Base-by-base conservation (phyloP, 208 protist genomes). In the Trypanosoma melophagium region DNA sequence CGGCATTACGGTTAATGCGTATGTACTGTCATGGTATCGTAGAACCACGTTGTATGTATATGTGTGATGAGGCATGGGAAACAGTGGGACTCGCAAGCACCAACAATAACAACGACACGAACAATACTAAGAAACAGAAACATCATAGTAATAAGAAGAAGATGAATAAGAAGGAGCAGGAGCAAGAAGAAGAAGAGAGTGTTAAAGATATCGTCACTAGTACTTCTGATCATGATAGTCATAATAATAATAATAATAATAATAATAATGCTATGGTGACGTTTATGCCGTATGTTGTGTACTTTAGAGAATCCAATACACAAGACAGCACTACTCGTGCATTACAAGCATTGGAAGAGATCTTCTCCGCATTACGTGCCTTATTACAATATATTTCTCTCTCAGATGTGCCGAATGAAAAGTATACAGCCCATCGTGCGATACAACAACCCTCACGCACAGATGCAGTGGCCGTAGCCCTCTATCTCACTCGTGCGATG, bases 321-420 rank as follows among this genome's bases (percentile, higher is more conserved):
- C 12, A 47, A 25, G 69, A 74, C n/a, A 69, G 41, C 17, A 38
- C 57, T 41, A 17, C 25, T 2, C 60, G 55, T 1, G 69, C 61
- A 21, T 4, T 67, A 55, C 9, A 54, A 22, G 61, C 25, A 0
- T 31, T 74, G 3, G 54, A 56, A 17, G 61, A 74, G 31, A 53
- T 74, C 10, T 56, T 54, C 25, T 2, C 40, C 14, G 40, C 64
- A 45, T 17, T 71, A 22, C 22, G 49, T 13, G 7, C 19, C 8
- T 68, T 93, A 19, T 67, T 96, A 25, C 67, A 74, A 10, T 81
- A 72, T 55, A 78, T 96, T 19, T 80, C 66, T 24, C 62, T 59
- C n/a, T 91, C 82, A 3, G 91, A 96, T 68, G 86, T 96, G 24
- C 60, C 74, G 17, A 87, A 90, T 58, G 91, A 96, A 62, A 80